A percentile compares a stretch with the other conserved stretches of the same genome.
phyloP scores from a whole-genome alignment of 2,329 filamentous ascomycete species.

The Leptographium radiaticola region DNA sequence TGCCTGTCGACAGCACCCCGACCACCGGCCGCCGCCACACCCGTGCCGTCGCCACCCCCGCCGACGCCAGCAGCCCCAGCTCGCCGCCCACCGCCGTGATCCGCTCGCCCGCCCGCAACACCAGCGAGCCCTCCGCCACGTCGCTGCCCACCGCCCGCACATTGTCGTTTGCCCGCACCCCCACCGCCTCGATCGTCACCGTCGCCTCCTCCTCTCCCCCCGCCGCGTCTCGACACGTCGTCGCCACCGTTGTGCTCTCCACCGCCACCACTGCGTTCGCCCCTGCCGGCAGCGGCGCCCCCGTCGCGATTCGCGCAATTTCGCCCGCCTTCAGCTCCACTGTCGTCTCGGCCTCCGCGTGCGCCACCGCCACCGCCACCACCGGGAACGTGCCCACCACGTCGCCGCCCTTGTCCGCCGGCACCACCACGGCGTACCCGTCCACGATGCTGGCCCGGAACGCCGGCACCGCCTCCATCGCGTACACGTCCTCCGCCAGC shows the following conservation, averaged over 20 bases:
- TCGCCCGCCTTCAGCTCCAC: slow-evolving; percentile 51
- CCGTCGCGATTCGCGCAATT: slow-evolving; percentile 86
- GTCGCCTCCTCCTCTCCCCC: slow-evolving; percentile 80
- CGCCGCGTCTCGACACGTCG: slow-evolving; percentile 52
- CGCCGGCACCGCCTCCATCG: slow-evolving; percentile 74
- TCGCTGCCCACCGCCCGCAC: slow-evolving; percentile 87
- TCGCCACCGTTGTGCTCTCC: slow-evolving; percentile 73
- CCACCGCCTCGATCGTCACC: slow-evolving; percentile 71
- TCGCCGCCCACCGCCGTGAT: slow-evolving; percentile 83
- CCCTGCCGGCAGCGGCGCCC: slow-evolving; percentile 76
- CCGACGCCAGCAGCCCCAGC: slow-evolving; percentile 76
- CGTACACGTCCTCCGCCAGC: slow-evolving; percentile 69
- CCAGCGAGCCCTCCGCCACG: slow-evolving; percentile 52
- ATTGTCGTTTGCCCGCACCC: slow-evolving; percentile 69
- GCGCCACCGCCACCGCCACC: slow-evolving; percentile 71
- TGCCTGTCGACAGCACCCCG: slow-evolving; percentile 84
- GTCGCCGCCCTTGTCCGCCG: slow-evolving; percentile 29
- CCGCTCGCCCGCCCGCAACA: slow-evolving; percentile 67
- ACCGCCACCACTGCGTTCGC: slow-evolving; percentile 94
- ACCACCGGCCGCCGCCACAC: slow-evolving; percentile 67
- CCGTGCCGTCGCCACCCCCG: slow-evolving; percentile 58
- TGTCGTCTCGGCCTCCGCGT: slow-evolving; percentile 57
- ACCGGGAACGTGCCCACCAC: slow-evolving; percentile 78
- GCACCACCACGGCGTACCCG: slow-evolving; percentile 75
- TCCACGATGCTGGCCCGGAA: slow-evolving; percentile 95